Conservation (phyloP, 768 basidiomycete species). For the Panaeolus cyanescens region DNA sequence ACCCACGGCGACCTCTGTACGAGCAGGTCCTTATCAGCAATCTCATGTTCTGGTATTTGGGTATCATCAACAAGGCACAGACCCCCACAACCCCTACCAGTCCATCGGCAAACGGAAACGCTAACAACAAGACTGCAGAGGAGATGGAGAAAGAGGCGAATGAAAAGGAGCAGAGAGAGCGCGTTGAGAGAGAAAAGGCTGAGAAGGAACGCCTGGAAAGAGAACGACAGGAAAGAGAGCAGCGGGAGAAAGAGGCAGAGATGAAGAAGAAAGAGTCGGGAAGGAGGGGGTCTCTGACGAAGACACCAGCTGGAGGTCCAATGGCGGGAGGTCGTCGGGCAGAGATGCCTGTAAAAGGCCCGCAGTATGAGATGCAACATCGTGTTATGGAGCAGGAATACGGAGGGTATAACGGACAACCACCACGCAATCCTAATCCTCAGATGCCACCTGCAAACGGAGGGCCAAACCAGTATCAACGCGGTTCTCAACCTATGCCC, state of each 20-base stretch:
- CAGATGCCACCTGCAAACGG: slow-evolving; percentile 17
- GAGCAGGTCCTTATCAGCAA: slow-evolving; percentile 95
- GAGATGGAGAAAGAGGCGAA: slow-evolving; percentile 39
- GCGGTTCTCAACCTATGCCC: slow-evolving; percentile 25
- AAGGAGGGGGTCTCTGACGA: slow-evolving; percentile 66
- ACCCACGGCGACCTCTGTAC: slow-evolving; percentile 93
- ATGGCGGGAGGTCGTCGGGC: slow-evolving; percentile 61
- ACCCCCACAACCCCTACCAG: slow-evolving; percentile 40
- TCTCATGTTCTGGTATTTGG: slow-evolving; percentile 99
- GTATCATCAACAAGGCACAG: slow-evolving; percentile 93
- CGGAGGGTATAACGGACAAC: slow-evolving; percentile 44
- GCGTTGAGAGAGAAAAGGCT: slow-evolving; percentile 43
- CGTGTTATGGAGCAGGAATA: slow-evolving; percentile 92
- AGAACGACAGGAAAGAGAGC: slow-evolving; percentile 43
- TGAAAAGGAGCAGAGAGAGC: slow-evolving; percentile 41
- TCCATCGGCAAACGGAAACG: slow-evolving; percentile 22
- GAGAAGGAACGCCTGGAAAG: slow-evolving; percentile 43
- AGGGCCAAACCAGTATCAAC: slow-evolving; percentile 22
- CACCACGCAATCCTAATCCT: slow-evolving; percentile 27
- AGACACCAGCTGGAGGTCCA: slow-evolving; percentile 49
- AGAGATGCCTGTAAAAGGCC: slow-evolving; percentile 85
- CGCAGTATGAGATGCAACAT: slow-evolving; percentile 94
- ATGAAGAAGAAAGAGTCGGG: slow-evolving; percentile 58
- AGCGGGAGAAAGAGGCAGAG: slow-evolving; percentile 51
- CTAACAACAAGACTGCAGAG: slow-evolving; percentile 33